Evolutionary conservation across 495 filamentous ascomycete genomes (phyloP).

Genomic region (Haplographium delicatum): DNA sequence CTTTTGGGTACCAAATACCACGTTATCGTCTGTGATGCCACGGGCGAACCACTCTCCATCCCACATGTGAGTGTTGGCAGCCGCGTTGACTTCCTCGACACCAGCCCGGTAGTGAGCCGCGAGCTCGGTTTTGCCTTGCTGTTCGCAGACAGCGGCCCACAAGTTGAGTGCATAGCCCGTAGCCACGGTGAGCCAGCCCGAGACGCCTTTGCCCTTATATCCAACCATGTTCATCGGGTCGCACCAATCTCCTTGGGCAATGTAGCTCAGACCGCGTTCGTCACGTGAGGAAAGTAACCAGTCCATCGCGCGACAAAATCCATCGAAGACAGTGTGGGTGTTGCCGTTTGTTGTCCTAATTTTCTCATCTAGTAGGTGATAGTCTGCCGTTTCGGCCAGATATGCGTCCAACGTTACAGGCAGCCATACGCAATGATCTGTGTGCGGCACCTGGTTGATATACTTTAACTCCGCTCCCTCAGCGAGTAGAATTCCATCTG

Average conservation of each 20-base stretch:
- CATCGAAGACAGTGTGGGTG: conserved; percentile 45
- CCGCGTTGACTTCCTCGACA: conserved; percentile 42
- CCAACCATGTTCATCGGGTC: conserved; percentile 58
- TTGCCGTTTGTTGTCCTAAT: conserved; percentile 37
- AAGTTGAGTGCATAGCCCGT: conserved; percentile 45
- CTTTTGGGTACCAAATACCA: conserved; percentile 43
- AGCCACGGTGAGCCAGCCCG: conserved; percentile 51
- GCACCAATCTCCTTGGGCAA: conserved; percentile 54
- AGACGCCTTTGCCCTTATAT: conserved; percentile 50
- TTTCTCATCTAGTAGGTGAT: conserved; percentile 39
- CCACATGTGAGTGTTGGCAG: conserved; percentile 49
- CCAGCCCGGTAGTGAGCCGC: conserved; percentile 38
- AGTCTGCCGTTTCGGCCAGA: conserved; percentile 49
- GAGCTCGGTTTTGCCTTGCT: conserved; percentile 34
- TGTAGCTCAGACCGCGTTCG: conserved; percentile 48
- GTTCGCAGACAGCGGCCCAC: conserved; percentile 46
- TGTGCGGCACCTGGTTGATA: conserved; percentile 54
- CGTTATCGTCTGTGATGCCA: conserved; percentile 51
- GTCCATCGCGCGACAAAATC: conserved; percentile 49
- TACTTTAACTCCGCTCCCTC: conserved; percentile 54
- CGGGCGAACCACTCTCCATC: conserved; percentile 51
- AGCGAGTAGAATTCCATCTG: conserved; percentile 47
- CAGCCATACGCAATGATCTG: conserved; percentile 54
- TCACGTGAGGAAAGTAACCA: conserved; percentile 45
- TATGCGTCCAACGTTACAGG: conserved; percentile 48